Conservation (phyloP, 2,329 filamentous ascomycete species). For the Pseudogymnoascus sp. region DNA sequence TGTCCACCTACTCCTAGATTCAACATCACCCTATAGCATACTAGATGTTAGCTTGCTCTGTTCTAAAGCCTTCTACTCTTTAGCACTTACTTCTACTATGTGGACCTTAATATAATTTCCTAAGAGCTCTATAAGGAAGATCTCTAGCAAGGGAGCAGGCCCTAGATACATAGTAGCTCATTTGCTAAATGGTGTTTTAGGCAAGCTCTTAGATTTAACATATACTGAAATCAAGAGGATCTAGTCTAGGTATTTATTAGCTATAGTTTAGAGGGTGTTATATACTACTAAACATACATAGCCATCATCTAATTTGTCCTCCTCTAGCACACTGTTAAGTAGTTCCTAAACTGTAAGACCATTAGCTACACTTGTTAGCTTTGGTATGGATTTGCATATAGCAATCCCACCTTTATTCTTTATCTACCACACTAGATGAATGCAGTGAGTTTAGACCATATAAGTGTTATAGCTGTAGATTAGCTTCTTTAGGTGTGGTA, state of each 20-base stretch:
- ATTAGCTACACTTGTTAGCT: constrained; percentile 10
- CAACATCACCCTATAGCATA: background rate
- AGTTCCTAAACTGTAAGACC: constrained; percentile 1
- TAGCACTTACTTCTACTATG: background rate
- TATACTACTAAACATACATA: background rate
- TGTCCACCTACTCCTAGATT: background rate
- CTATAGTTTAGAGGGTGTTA: background rate
- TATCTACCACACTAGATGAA: constrained; percentile 32
- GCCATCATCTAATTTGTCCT: background rate
- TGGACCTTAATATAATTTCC: no score
- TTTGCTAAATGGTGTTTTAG: background rate
- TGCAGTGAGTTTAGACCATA: constrained; percentile 21
- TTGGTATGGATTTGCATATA: background rate
- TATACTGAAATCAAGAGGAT: background rate
- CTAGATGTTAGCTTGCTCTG: background rate
- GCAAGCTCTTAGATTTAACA: background rate
- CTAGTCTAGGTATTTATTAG: background rate
- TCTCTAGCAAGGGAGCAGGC: background rate
- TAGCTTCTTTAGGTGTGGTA: constrained; percentile 31
- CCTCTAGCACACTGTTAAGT: constrained; percentile 1
- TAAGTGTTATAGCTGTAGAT: constrained; percentile 30
- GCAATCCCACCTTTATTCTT: constrained; percentile 10
- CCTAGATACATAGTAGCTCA: background rate
- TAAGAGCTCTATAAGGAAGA: background rate
- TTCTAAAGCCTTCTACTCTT: background rate